Evolutionary conservation across 345 rosid genomes (phyloP), one percentile per base, ranked within the genome.

Genomic region (Brassica nigra): DNA sequence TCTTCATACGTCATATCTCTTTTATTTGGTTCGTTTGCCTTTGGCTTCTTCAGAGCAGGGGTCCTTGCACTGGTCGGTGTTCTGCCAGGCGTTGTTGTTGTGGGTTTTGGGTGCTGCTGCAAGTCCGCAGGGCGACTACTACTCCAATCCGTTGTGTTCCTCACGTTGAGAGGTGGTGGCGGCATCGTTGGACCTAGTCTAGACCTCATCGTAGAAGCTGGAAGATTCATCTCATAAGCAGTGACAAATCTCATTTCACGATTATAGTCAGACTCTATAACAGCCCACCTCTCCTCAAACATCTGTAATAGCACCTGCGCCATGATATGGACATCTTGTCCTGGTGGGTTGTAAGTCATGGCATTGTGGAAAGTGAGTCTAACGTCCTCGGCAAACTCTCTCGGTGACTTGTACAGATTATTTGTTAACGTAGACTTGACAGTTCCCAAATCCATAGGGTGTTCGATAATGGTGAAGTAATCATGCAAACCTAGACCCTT

Each of bases 1-100:
- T 95, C 99, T 31, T 95, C 98, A 68, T 87, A 91, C 27, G 99
- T 90, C 99, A 95, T 95, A 72, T 93, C 99, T 83, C 99, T 89
- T 86, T 95, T 95, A 69, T 93, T 79, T 37, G 85, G 96, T 85
- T 95, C 99, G 83, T 90, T 95, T 12, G 98, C 99, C 86, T 93
- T 95, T 7, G 99, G 99, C 87, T 95, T 95, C 81, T 87, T 95
- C 15, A 89, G 91, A 66, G 91, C 88, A 80, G 99, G 94, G 47
- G 93, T 89, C 85, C 99, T 86, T 47, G 86, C 83, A 3, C 86
- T 87, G 30, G 87, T 68, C 8, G 88, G 81, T 85, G 83, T 92
- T 36, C 80, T 80, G 4, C 83, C 83, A 28, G 83, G 83, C 76
- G 99, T 89, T 64, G 88, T 80, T 71, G 84, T 85, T 4, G 1